Base-by-base conservation (phyloP, 2,329 filamentous ascomycete species). In the Raffaelea albimanens region DNA sequence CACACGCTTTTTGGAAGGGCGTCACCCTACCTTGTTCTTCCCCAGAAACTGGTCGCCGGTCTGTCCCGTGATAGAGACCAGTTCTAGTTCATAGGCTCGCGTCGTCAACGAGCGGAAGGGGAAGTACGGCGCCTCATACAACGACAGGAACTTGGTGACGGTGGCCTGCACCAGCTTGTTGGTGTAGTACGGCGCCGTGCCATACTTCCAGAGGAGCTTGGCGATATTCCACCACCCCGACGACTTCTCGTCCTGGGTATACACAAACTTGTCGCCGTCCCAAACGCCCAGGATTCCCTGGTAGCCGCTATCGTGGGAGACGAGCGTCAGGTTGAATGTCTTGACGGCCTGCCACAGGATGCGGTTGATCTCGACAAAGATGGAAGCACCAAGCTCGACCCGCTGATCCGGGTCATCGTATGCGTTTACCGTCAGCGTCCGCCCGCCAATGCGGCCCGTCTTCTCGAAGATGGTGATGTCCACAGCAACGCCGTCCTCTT, bases 391-490 rank as follows among this genome's bases (percentile, higher is more conserved):
- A 1, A 97, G 72, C 63, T 98, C 93, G 33, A 95, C 76, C 1
- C 85, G 84, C 36, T 82, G 69, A 0, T 67, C 53, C 2, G 81
- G 70, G 56, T 91, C 74, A 53, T 78, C 75, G 61, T 85, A 91
- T 2, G 81, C 82, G 58, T 89, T 71, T 18, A 95, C 84, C 1
- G 90, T 97, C 25, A 90, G 86, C 8, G 85, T 85, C 22, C 93
- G 85, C 9, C 93, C 93, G 25, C 93, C 93, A 40, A 97, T 74
- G 55, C 82, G 87, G 29, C 70, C 63, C 16, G 80, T 81, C 56
- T 83, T 84, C 59, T 98, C 93, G 62, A 91, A 96, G 23, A 98
- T 71, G 20, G 89, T 95, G 57, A 97, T 83, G 55, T 95, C 85
- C 50, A 91, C 61, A 2, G 73, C 67, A 18, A 85, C 63, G 18